These are phyloP conservation scores for Elsinoe ampelina DNA, from an alignment of 2,329 filamentous ascomycete species.

Conservation along the genomic window DNA sequence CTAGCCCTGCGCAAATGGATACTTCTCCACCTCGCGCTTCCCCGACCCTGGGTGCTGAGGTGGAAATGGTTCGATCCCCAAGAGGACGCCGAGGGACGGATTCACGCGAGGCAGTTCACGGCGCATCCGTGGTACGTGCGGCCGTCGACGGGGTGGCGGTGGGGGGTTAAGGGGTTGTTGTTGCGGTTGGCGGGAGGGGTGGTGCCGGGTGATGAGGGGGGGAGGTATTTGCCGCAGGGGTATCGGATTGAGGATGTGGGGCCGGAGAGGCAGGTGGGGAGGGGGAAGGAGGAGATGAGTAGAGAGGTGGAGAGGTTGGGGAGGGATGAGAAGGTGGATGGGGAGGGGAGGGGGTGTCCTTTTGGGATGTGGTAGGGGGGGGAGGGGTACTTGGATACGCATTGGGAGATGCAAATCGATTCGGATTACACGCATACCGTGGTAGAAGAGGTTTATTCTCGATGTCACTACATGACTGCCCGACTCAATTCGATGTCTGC, in stretches of 20 bases:
- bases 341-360: background rate
- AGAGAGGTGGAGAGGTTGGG: background rate
- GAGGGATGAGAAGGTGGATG: background rate
- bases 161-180: background rate
- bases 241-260: background rate
- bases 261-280: background rate
- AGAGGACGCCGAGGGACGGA: constrained; percentile 45
- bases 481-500: too few species aligned
- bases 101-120: constrained; percentile 45
- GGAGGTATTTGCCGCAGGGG: background rate
- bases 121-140: constrained; percentile 53
- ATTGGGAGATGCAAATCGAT: too few species aligned
- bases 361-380: background rate
- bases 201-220: background rate
- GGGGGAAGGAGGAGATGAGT: background rate
- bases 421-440: too few species aligned
- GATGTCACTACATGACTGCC: too few species aligned
- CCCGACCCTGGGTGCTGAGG: constrained; percentile 37
- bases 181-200: background rate
- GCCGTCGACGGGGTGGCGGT: constrained; percentile 16
- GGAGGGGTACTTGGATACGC: too few species aligned
- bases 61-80: constrained; percentile 34
- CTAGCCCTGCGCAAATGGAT: constrained; percentile 46
- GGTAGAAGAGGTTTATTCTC: too few species aligned
- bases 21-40: constrained; percentile 51